Conservation (phyloP, 2,329 filamentous ascomycete genomes). For the Calonectria leucothoes region DNA sequence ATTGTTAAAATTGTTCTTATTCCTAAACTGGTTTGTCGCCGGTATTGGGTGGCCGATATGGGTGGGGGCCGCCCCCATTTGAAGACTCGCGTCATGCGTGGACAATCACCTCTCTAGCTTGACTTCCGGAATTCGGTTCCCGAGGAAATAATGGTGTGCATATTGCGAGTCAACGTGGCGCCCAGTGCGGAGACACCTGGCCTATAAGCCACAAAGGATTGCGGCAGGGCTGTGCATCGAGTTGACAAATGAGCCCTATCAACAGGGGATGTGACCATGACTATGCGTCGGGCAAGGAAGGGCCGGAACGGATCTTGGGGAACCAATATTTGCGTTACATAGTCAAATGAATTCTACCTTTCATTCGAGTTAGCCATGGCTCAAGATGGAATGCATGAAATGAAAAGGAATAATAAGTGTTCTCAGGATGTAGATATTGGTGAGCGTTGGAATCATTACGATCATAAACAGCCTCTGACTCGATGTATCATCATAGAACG, state of each 20-base stretch:
- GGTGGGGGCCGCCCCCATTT: background rate
- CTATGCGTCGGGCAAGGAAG: background rate
- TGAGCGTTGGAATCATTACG: constrained; percentile 52
- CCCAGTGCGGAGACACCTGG: background rate
- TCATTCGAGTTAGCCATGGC: background rate
- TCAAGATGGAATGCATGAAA: background rate
- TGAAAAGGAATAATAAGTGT: background rate
- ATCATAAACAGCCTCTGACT: constrained; percentile 64
- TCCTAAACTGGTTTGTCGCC: background rate
- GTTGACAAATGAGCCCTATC: background rate
- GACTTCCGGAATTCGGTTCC: background rate
- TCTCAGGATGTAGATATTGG: constrained; percentile 39
- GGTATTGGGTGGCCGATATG: background rate
- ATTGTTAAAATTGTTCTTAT: background rate
- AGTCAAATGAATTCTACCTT: background rate
- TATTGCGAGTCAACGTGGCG: background rate
- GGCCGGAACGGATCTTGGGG: too few relatives aligned
- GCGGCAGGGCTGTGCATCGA: background rate
- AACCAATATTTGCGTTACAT: background rate
- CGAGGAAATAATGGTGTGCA: background rate
- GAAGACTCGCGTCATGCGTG: background rate
- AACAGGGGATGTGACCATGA: background rate
- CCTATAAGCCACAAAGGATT: background rate
- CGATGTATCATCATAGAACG: constrained; percentile 53
- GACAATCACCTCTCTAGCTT: background rate